A percentile compares a stretch with the other conserved stretches of the same genome.
These are phyloP conservation scores for Lentinula boryana DNA, from an alignment of 768 basidiomycete genomes.

Conservation along the genomic window DNA sequence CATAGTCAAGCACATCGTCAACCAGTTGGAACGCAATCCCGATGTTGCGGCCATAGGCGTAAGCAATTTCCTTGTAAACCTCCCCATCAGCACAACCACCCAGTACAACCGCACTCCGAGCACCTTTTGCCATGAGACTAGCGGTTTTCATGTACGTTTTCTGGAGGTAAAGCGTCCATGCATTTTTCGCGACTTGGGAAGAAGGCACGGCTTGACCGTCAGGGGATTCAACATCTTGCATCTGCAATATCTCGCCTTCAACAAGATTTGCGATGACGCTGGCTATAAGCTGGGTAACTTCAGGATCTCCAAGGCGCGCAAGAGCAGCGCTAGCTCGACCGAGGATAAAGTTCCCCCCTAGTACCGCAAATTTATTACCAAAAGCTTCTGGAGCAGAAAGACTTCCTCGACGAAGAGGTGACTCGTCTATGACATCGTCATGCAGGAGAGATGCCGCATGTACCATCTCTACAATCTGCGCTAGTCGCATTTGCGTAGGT, in stretches of 20 bases:
- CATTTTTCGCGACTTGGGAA: slow-evolving; percentile 23
- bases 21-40: slow-evolving; percentile 98
- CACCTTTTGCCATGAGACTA: slow-evolving; percentile 88
- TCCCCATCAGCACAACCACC: slow-evolving; percentile 85
- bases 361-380: slow-evolving; percentile 82
- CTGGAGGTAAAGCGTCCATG: slow-evolving; percentile 81
- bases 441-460: slow-evolving; percentile 94
- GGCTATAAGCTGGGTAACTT: slow-evolving; percentile 87
- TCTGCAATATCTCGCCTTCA: slow-evolving; percentile 91
- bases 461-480: slow-evolving; percentile 94
- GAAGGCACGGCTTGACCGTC: slow-evolving; percentile 14
- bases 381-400: slow-evolving; percentile 79
- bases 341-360: slow-evolving; percentile 88
- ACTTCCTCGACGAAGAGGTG: slow-evolving; percentile 68
- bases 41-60: slow-evolving; percentile 89
- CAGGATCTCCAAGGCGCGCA: slow-evolving; percentile 69
- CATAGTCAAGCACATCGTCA: slow-evolving; percentile 93
- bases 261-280: slow-evolving; percentile 85
- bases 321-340: slow-evolving; percentile 81
- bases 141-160: slow-evolving; percentile 96
- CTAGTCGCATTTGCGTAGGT: slow-evolving; percentile 85
- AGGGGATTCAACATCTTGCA: slow-evolving; percentile 46
- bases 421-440: slow-evolving; percentile 91
- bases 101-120: slow-evolving; percentile 79
- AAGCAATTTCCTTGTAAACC: slow-evolving; percentile 90